phyloP scores from a whole-genome alignment of 176 grass and related monocot species.

The Juncus effusus region DNA sequence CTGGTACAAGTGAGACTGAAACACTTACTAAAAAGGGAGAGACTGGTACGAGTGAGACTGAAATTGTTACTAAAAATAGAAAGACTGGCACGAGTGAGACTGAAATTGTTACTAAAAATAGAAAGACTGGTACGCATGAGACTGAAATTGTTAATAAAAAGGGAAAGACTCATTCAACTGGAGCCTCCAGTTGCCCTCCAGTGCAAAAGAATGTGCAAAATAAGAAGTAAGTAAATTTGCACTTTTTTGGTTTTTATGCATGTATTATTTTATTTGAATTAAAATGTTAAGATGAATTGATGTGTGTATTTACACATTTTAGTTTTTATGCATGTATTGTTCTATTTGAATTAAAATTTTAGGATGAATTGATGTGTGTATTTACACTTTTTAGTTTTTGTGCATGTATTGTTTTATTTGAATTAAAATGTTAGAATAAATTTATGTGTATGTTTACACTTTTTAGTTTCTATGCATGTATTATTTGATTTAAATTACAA shows the following conservation, averaged over 20 bases:
- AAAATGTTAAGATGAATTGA: background rate
- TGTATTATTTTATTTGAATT: conserved; percentile 1
- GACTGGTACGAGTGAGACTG: background rate
- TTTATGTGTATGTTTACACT: background rate
- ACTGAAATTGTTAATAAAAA: background rate
- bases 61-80: conserved; percentile 9
- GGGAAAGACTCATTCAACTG: background rate
- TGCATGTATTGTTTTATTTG: background rate
- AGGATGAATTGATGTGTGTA: background rate
- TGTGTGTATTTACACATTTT: background rate
- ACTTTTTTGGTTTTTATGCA: background rate
- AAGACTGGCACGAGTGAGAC: background rate
- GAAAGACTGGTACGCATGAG: background rate
- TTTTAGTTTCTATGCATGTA: background rate
- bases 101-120: background rate
- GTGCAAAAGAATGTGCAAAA: background rate
- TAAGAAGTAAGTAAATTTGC: background rate
- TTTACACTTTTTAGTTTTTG: background rate
- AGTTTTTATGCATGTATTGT: background rate
- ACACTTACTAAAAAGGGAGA: conserved; percentile 18
- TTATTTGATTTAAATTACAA: background rate
- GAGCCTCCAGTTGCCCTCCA: conserved; percentile 11
- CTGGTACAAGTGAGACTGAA: background rate
- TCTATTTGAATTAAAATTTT: background rate
- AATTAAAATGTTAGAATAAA: background rate